Evolutionary conservation across 371 early-diverging fungal genomes (phyloP).

Genomic region (Mucor lusitanicus): DNA sequence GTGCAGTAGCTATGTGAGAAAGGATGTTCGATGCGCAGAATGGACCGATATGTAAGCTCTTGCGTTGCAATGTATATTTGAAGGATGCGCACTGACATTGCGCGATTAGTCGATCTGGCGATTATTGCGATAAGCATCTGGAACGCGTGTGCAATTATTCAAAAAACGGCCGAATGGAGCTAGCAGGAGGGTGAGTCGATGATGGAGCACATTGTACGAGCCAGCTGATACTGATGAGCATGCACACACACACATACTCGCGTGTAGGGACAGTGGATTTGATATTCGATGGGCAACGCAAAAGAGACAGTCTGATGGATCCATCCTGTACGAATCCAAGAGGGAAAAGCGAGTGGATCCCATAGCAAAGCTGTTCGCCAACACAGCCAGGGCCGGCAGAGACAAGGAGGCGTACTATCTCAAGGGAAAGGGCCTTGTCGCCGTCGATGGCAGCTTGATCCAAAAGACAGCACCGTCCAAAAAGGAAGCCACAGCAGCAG

Average conservation of each 20-base stretch:
- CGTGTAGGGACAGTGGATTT: conserved; percentile 30
- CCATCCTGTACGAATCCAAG: conserved; percentile 9
- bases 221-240: too few relatives aligned
- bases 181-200: conserved; percentile 45
- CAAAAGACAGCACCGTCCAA: conserved; percentile 8
- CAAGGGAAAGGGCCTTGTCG: conserved; percentile 28
- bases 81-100: neutral
- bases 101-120: conserved; percentile 35
- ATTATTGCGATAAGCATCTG: conserved; percentile 44
- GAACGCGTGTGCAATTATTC: conserved; percentile 30
- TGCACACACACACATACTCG: too few relatives aligned
- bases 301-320: conserved; percentile 14
- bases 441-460: conserved; percentile 28
- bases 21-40: conserved; percentile 30
- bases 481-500: conserved; percentile 1
- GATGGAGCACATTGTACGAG: too few relatives aligned
- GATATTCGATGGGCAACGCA: conserved; percentile 39
- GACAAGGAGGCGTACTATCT: conserved; percentile 31
- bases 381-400: conserved; percentile 4
- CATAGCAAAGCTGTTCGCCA: neutral
- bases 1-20: conserved; percentile 25
- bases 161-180: conserved; percentile 46
- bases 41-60: conserved; percentile 37
- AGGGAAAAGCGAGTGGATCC: conserved; percentile 1
- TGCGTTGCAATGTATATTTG: too few relatives aligned